Evolutionary conservation across 441 rosid genomes (phyloP).

Genomic region (Adansonia rubrostipa): DNA sequence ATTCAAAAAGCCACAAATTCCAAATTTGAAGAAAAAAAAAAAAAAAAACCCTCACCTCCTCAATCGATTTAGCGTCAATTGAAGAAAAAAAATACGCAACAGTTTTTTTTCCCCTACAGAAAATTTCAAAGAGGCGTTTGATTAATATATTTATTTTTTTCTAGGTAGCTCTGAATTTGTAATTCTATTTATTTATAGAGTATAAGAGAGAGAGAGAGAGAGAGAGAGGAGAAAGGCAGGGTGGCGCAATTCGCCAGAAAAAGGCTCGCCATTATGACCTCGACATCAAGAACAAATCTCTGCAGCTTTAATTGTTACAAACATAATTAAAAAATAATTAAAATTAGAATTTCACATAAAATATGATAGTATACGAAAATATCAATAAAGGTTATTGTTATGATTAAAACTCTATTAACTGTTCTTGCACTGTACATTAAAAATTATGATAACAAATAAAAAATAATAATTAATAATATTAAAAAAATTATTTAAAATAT

Average conservation of each 20-base stretch:
- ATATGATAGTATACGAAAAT: too few species aligned
- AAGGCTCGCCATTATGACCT: conserved; percentile 44
- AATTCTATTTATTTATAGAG: not conserved
- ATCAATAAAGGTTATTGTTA: too few species aligned
- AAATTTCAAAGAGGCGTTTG: conserved; percentile 6
- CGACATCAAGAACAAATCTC: conserved; percentile 31
- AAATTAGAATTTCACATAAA: too few species aligned
- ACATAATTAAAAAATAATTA: too few species aligned
- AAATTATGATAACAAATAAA: too few species aligned
- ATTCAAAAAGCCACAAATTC: not conserved
- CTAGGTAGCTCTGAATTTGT: not conserved
- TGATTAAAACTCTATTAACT: too few species aligned
- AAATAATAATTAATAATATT: too few species aligned
- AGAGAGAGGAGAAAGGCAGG: conserved; percentile 4
- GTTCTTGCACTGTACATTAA: too few species aligned
- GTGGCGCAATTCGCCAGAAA: conserved; percentile 41
- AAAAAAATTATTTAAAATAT: too few species aligned
- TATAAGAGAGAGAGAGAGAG: conserved; percentile 11
- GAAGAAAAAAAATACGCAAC: conserved; percentile 21
- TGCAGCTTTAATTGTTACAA: too few species aligned
- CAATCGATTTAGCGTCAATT: conserved; percentile 39
- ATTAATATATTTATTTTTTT: not conserved
- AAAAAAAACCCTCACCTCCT: conserved; percentile 41
- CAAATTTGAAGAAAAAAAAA: not conserved
- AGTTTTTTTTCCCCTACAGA: not conserved